Conservation (phyloP, 1,284 basidiomycete genomes). For the Moniliella sp. region DNA sequence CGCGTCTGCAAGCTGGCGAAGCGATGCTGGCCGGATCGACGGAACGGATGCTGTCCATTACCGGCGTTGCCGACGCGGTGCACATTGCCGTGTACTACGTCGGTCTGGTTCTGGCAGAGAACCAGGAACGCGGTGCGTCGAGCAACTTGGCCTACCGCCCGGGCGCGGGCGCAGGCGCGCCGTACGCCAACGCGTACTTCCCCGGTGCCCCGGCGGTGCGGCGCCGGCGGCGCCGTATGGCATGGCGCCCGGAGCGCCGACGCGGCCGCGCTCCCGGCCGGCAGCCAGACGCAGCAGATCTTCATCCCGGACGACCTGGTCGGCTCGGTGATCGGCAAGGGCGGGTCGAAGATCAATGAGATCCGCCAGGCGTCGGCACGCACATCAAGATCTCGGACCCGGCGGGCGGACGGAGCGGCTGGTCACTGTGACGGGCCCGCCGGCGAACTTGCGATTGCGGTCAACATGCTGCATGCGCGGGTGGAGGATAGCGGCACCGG, state of each 20-base stretch:
- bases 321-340: slow-evolving; percentile 94
- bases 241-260: slow-evolving; percentile 10
- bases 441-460: slow-evolving; percentile 41
- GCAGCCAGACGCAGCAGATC: slow-evolving; percentile 81
- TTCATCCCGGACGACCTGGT: slow-evolving; percentile 95
- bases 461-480: neutral
- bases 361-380: slow-evolving; percentile 77
- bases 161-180: slow-evolving; percentile 2
- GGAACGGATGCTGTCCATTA: slow-evolving; percentile 75
- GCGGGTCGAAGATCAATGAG: slow-evolving; percentile 95
- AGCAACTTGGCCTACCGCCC: slow-evolving; percentile 18
- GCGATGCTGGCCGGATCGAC: slow-evolving; percentile 97
- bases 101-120: slow-evolving; percentile 83
- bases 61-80: slow-evolving; percentile 95
- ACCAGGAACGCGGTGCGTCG: slow-evolving; percentile 45
- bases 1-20: slow-evolving; percentile 82
- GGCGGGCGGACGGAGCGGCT: slow-evolving; percentile 35
- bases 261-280: slow-evolving; percentile 40
- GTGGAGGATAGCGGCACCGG: neutral
- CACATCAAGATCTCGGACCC: slow-evolving; percentile 98
- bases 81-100: slow-evolving; percentile 99
- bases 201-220: slow-evolving; percentile 1
- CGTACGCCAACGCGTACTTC: slow-evolving; percentile 2
- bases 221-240: slow-evolving; percentile 4
- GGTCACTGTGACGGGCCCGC: slow-evolving; percentile 47